These are phyloP conservation scores for Melastoma malabathricum DNA, from an alignment of 345 rosid species.

Conservation along the genomic window DNA sequence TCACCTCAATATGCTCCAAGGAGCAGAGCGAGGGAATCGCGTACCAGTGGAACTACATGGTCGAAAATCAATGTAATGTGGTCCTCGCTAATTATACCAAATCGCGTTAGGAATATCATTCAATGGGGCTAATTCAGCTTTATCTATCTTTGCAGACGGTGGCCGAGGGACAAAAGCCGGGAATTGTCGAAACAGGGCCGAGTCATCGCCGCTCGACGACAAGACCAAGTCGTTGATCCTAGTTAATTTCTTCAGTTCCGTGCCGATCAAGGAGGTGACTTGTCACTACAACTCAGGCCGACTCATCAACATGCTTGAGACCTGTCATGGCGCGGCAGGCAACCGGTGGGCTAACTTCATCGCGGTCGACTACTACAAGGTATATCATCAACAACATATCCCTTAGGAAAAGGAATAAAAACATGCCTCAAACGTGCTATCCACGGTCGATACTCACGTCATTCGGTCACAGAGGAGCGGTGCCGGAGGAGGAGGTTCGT, in stretches of 20 bases:
- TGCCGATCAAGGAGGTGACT: slow-evolving; percentile 16
- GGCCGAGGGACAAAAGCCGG: slow-evolving; percentile 45
- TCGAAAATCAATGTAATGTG: slow-evolving; percentile 52
- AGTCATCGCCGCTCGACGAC: slow-evolving; percentile 32
- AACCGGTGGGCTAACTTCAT: slow-evolving; percentile 54
- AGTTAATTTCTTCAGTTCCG: slow-evolving; percentile 22
- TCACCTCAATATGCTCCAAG: slow-evolving; percentile 42
- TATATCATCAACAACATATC: too few relatives aligned
- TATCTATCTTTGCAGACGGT: slow-evolving; percentile 31
- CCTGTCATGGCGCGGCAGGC: slow-evolving; percentile 37
- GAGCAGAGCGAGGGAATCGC: slow-evolving; percentile 53
- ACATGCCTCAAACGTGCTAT: too few relatives aligned
- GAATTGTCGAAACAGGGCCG: slow-evolving; percentile 40
- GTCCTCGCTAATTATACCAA: too few relatives aligned
- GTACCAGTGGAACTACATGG: slow-evolving; percentile 74
- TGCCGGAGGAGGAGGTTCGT: slow-evolving; percentile 58
- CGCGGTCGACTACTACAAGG: slow-evolving; percentile 53
- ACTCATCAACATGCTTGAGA: slow-evolving; percentile 31
- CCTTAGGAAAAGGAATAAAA: too few relatives aligned
- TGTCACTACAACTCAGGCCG: slow-evolving; percentile 36
- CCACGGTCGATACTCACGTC: too few relatives aligned
- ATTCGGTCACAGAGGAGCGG: slow-evolving; percentile 36
- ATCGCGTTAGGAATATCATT: not conserved
- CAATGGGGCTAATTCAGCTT: not conserved
- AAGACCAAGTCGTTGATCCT: slow-evolving; percentile 39